Conservation (phyloP, 2,329 filamentous ascomycete genomes). For the Mycosphaerelloides madeirae region DNA sequence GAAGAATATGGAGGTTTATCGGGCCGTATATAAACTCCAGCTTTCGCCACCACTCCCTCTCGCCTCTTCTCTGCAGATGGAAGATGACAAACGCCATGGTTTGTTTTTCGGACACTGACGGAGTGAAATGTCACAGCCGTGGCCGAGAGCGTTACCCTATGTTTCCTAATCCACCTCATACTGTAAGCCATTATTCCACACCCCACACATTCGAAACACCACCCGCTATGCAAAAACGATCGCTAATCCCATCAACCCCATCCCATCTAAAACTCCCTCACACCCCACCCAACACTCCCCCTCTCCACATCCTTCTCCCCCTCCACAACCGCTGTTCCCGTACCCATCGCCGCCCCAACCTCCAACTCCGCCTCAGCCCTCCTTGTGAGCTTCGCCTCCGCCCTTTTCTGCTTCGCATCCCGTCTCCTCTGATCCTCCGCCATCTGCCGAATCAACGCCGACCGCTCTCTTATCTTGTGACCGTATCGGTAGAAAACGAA, state of each 20-base stretch:
- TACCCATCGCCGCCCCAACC: slow-evolving; percentile 39
- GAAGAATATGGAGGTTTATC: too few relatives aligned
- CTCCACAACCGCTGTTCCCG: slow-evolving; percentile 34
- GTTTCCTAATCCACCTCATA: too few relatives aligned
- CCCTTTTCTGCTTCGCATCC: slow-evolving; percentile 39
- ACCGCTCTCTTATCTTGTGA: slow-evolving; percentile 53
- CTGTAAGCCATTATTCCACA: background rate
- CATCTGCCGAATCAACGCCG: slow-evolving; percentile 49
- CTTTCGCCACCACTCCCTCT: too few relatives aligned
- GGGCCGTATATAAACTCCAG: too few relatives aligned
- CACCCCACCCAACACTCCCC: slow-evolving; percentile 1
- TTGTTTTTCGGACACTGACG: too few relatives aligned
- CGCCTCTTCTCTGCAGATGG: too few relatives aligned
- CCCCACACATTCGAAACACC: background rate
- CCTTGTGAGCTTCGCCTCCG: slow-evolving; percentile 28
- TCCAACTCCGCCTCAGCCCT: slow-evolving; percentile 26
- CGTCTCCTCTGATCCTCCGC: slow-evolving; percentile 44
- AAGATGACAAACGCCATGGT: too few relatives aligned
- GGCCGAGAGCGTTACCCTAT: too few relatives aligned
- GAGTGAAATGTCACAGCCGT: too few relatives aligned
- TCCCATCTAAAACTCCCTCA: background rate
- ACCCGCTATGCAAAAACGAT: slow-evolving; percentile 2
- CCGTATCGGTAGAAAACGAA: slow-evolving; percentile 44
- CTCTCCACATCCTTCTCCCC: slow-evolving; percentile 24
- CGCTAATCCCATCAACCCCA: too few relatives aligned